Conservation (phyloP, 164 flowering plant genomes). For the Saururus chinensis region DNA sequence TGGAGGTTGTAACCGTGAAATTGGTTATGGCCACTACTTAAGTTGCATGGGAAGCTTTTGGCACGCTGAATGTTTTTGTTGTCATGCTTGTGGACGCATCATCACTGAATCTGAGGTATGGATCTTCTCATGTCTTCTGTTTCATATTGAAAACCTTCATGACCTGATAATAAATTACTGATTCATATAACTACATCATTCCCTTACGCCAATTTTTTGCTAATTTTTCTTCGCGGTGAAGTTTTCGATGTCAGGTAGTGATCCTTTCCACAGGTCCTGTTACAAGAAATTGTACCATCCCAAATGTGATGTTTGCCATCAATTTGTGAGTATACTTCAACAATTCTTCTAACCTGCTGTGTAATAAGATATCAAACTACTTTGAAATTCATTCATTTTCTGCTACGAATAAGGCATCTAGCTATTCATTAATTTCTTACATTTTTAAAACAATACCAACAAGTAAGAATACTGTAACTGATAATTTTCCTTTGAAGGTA, state of each 20-base stretch:
- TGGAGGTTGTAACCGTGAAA: conserved; percentile 69
- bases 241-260: conserved; percentile 87
- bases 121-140: neutral
- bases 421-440: too few relatives aligned
- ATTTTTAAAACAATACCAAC: too few relatives aligned
- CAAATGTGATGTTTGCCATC: conserved; percentile 92
- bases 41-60: conserved; percentile 78
- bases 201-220: conserved; percentile 30
- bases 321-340: conserved; percentile 51
- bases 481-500: too few relatives aligned
- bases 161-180: too few relatives aligned
- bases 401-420: too few relatives aligned
- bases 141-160: neutral
- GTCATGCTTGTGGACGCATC: conserved; percentile 54
- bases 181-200: neutral
- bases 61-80: conserved; percentile 84
- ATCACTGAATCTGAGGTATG: conserved; percentile 87
- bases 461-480: too few relatives aligned
- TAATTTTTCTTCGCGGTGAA: conserved; percentile 9
- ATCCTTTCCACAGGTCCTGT: conserved; percentile 83
- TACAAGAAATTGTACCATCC: conserved; percentile 91
- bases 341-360: neutral
- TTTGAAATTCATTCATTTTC: too few relatives aligned
- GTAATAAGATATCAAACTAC: too few relatives aligned
- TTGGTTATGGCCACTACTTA: conserved; percentile 66